A percentile compares a stretch with the other conserved stretches of the same genome.
Evolutionary conservation across 805 yeast species (phyloP).

Genomic region (Hanseniaspora occidentalis): DNA sequence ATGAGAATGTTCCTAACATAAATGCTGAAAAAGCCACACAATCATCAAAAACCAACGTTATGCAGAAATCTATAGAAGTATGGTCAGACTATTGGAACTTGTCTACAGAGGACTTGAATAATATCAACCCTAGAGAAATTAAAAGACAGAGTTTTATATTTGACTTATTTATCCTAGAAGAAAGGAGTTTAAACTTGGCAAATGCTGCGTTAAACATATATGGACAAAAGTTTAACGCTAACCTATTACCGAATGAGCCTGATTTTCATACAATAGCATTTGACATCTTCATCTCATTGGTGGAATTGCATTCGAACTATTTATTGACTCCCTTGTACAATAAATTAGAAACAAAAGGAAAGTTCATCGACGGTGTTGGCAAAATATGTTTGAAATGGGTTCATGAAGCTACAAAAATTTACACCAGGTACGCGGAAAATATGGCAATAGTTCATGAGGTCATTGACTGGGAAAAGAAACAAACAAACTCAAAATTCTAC

Average conservation of each 20-base stretch:
- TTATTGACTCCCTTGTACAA: slow-evolving; percentile 46
- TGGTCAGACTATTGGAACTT: slow-evolving; percentile 62
- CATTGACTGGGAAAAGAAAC: slow-evolving; percentile 33
- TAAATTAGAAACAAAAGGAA: slow-evolving; percentile 50
- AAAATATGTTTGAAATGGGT: slow-evolving; percentile 57
- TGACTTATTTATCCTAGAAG: slow-evolving; percentile 62
- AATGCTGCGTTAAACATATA: slow-evolving; percentile 48
- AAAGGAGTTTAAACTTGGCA: slow-evolving; percentile 55
- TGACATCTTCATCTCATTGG: slow-evolving; percentile 40
- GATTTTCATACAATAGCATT: slow-evolving; percentile 49
- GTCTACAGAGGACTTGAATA: slow-evolving; percentile 38
- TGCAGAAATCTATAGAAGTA: slow-evolving; percentile 29
- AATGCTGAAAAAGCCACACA: neutral
- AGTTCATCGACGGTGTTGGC: slow-evolving; percentile 51
- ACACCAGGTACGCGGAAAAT: slow-evolving; percentile 45
- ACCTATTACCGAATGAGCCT: slow-evolving; percentile 36
- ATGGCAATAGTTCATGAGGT: slow-evolving; percentile 50
- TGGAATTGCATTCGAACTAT: slow-evolving; percentile 39
- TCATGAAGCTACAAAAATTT: slow-evolving; percentile 38
- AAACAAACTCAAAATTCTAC: slow-evolving; percentile 32
- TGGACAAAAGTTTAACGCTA: slow-evolving; percentile 32
- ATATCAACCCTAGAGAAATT: slow-evolving; percentile 38
- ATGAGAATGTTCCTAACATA: neutral
- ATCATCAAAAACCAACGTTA: slow-evolving; percentile 24
- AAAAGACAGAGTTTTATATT: slow-evolving; percentile 63